Evolutionary conservation across 768 basidiomycete genomes (phyloP).

Genomic region (Termitomyces titanicus): DNA sequence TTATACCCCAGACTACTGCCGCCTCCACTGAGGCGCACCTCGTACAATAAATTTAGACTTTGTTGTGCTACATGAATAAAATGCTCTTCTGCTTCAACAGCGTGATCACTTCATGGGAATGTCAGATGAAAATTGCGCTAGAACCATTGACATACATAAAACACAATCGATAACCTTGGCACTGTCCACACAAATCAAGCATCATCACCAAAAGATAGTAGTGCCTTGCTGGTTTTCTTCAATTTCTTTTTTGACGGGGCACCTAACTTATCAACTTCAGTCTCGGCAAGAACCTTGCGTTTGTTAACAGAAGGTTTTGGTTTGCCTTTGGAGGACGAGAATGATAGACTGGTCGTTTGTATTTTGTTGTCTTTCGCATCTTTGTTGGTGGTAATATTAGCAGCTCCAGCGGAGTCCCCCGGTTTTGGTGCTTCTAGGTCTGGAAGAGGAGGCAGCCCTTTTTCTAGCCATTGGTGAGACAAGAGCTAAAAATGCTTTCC

Average conservation of each 20-base stretch:
- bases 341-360: slow-evolving; percentile 33
- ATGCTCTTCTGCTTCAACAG: neutral
- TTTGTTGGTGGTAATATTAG: slow-evolving; percentile 6
- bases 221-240: slow-evolving; percentile 46
- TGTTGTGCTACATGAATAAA: no score
- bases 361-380: slow-evolving; percentile 16
- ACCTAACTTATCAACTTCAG: slow-evolving; percentile 26
- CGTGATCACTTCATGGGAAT: neutral
- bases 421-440: slow-evolving; percentile 23
- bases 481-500: neutral
- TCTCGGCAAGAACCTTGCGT: slow-evolving; percentile 33
- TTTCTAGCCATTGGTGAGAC: slow-evolving; percentile 35
- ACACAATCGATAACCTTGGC: neutral
- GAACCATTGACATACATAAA: neutral
- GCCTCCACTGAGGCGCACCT: no score
- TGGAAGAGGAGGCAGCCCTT: slow-evolving; percentile 55
- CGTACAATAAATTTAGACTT: no score
- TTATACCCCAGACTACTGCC: no score
- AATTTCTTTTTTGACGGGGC: slow-evolving; percentile 47
- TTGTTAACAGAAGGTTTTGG: slow-evolving; percentile 29
- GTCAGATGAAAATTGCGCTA: neutral
- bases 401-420: slow-evolving; percentile 7
- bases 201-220: slow-evolving; percentile 61
- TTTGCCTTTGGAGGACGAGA: slow-evolving; percentile 37
- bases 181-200: slow-evolving; percentile 26